Evolutionary conservation across 805 yeast genomes (phyloP).

Genomic region (Candida morakotiae): DNA sequence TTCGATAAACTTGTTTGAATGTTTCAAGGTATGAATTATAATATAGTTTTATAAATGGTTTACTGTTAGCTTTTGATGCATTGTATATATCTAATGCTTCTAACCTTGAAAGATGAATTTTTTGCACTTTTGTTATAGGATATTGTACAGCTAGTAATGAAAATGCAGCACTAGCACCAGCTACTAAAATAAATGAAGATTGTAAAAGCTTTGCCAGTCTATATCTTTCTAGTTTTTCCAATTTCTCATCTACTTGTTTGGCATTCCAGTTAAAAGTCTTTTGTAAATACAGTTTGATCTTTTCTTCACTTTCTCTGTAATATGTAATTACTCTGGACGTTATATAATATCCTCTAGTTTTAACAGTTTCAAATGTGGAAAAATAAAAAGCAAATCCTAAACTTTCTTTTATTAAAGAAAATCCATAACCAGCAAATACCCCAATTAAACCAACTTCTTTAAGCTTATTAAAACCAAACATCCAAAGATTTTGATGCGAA

Average conservation of each 20-base stretch:
- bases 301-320: conserved; percentile 38
- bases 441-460: conserved; percentile 74
- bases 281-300: conserved; percentile 27
- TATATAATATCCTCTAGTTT: conserved; percentile 57
- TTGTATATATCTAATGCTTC: conserved; percentile 73
- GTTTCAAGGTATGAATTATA: conserved; percentile 77
- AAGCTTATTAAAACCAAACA: conserved; percentile 65
- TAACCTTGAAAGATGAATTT: conserved; percentile 69
- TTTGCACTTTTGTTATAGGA: conserved; percentile 78
- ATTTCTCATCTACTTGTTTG: conserved; percentile 17
- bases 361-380: conserved; percentile 72
- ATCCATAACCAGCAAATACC: conserved; percentile 85
- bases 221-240: conserved; percentile 26
- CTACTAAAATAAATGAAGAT: conserved; percentile 68
- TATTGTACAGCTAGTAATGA: conserved; percentile 74
- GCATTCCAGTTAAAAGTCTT: conserved; percentile 13
- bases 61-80: conserved; percentile 21
- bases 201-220: conserved; percentile 49
- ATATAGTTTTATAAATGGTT: conserved; percentile 49
- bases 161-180: conserved; percentile 85
- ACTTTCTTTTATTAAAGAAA: conserved; percentile 73
- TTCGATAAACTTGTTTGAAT: conserved; percentile 51
- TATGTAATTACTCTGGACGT: conserved; percentile 44
- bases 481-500: conserved; percentile 68
- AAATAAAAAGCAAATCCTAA: conserved; percentile 85